Conservation (phyloP, 1,284 basidiomycete species). For the Sphagnurus paluster region DNA sequence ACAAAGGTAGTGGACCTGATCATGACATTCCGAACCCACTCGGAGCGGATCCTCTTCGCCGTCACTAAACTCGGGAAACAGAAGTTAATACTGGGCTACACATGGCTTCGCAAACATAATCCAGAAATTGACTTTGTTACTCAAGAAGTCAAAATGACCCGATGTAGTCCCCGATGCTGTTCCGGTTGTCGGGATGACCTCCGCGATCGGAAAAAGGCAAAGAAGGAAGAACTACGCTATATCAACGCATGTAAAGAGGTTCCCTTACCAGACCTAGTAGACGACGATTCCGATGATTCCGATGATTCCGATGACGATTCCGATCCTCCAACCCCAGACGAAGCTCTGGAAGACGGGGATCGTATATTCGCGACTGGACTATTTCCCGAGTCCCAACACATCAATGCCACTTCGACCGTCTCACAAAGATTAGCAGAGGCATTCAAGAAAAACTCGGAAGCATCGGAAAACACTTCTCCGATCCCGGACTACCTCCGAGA, state of each 20-base stretch:
- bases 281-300: background rate
- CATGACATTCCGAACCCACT: constrained; percentile 18
- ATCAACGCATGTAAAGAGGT: background rate
- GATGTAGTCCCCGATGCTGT: constrained; percentile 20
- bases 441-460: background rate
- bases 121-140: constrained; percentile 28
- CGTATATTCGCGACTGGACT: background rate
- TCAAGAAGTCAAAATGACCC: constrained; percentile 20
- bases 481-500: background rate
- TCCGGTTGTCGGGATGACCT: background rate
- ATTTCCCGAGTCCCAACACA: background rate
- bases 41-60: constrained; percentile 18
- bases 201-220: too few relatives aligned
- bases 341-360: background rate
- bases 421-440: constrained; percentile 1
- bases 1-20: constrained; percentile 12
- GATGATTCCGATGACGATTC: background rate
- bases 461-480: background rate
- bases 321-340: background rate
- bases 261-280: background rate
- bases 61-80: constrained; percentile 23
- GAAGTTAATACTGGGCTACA: constrained; percentile 25
- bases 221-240: background rate
- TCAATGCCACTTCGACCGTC: background rate
- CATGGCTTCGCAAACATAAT: constrained; percentile 29